phyloP scores from a whole-genome alignment of 768 basidiomycete species.

The Tephrocybe sp. region DNA sequence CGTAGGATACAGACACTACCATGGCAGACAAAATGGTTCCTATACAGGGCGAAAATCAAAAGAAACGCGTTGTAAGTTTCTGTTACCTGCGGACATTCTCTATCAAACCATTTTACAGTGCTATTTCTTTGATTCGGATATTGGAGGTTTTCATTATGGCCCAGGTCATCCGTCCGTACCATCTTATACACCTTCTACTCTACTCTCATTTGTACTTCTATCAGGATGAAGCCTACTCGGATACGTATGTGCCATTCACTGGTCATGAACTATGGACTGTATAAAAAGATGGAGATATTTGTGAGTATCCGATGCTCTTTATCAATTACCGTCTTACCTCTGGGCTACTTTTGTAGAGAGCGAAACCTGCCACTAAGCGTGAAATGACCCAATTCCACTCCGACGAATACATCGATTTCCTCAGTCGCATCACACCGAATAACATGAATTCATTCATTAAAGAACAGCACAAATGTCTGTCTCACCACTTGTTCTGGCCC shows the following conservation, averaged over 20 bases:
- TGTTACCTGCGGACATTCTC: conserved; percentile 11
- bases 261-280: conserved; percentile 99
- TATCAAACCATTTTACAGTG: conserved; percentile 50
- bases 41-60: conserved; percentile 68
- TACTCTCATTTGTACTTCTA: conserved; percentile 12
- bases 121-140: conserved; percentile 99
- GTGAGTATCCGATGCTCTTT: conserved; percentile 49
- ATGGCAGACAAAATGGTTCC: conserved; percentile 57
- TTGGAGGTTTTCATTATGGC: conserved; percentile 99
- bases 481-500: conserved; percentile 4
- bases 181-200: conserved; percentile 11
- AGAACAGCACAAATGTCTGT: conserved; percentile 92
- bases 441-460: conserved; percentile 93
- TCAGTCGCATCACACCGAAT: conserved; percentile 88
- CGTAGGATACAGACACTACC: not conserved
- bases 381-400: conserved; percentile 99
- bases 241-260: conserved; percentile 99
- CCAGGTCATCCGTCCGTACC: conserved; percentile 78
- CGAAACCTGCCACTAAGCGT: conserved; percentile 98
- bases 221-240: conserved; percentile 93
- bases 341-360: no score
- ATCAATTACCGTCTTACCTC: not conserved
- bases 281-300: conserved; percentile 99
- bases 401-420: conserved; percentile 98
- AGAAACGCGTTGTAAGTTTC: conserved; percentile 82